These are phyloP conservation scores for Fragaria iinumae DNA, from an alignment of 306 rosid species.

Conservation along the genomic window DNA sequence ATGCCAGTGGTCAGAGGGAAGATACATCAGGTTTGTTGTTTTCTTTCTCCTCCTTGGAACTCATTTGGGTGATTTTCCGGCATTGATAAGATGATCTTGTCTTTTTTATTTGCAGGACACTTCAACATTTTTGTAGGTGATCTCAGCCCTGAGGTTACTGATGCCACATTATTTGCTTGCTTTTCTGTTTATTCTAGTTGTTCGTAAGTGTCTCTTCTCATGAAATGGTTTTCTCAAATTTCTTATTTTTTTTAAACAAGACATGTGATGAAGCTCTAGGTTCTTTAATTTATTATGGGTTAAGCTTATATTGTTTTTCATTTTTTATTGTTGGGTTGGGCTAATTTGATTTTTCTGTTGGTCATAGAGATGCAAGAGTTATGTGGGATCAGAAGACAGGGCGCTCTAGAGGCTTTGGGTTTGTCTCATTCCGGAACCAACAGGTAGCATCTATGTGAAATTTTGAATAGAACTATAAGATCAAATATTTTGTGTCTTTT, in stretches of 20 bases:
- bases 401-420: slow-evolving; percentile 97
- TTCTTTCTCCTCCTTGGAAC: neutral
- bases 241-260: neutral
- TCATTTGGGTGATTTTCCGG: neutral
- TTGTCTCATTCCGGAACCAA: slow-evolving; percentile 89
- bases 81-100: slow-evolving; percentile 16
- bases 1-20: slow-evolving; percentile 98
- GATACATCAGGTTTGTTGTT: slow-evolving; percentile 89
- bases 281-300: neutral
- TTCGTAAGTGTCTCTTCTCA: slow-evolving; percentile 70
- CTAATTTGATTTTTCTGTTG: slow-evolving; percentile 22
- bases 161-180: slow-evolving; percentile 93
- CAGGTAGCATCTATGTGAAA: slow-evolving; percentile 46
- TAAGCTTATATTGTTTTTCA: slow-evolving; percentile 1
- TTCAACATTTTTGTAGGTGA: slow-evolving; percentile 97
- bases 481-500: slow-evolving; percentile 2
- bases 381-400: slow-evolving; percentile 99
- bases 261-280: neutral
- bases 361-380: slow-evolving; percentile 90
- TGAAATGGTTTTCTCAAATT: slow-evolving; percentile 18
- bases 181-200: slow-evolving; percentile 92
- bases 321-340: neutral
- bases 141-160: slow-evolving; percentile 98
- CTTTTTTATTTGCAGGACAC: slow-evolving; percentile 65
- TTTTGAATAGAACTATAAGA: neutral